Evolutionary conservation across 2,329 filamentous ascomycete species (phyloP).

Genomic region (Venturiaceae sp.): DNA sequence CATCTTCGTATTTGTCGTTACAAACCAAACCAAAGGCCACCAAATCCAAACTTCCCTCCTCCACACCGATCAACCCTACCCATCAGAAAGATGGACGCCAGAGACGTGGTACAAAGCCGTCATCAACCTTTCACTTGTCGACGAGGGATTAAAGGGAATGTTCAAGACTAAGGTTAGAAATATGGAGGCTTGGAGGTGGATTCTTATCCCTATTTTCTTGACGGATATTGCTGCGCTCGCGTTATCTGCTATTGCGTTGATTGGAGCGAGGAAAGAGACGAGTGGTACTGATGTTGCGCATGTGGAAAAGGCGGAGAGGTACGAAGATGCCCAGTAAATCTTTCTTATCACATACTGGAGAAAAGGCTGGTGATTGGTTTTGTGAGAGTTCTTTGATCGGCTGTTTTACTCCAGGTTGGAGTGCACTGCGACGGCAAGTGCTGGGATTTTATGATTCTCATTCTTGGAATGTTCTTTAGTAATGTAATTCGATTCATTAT

Average conservation of each 20-base stretch:
- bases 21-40: slow-evolving; percentile 11
- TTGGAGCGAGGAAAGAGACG: slow-evolving; percentile 15
- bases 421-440: not conserved
- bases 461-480: not conserved
- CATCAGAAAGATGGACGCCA: slow-evolving; percentile 20
- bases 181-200: slow-evolving; percentile 24
- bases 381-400: not conserved
- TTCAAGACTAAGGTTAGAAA: slow-evolving; percentile 16
- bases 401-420: not conserved
- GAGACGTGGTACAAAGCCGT: slow-evolving; percentile 24
- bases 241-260: slow-evolving; percentile 13
- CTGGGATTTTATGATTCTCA: too few species aligned
- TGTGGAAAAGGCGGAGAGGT: not conserved
- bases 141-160: slow-evolving; percentile 11
- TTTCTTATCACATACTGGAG: too few species aligned
- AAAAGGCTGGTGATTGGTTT: not conserved
- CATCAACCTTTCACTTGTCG: slow-evolving; percentile 17
- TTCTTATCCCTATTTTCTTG: slow-evolving; percentile 20
- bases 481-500: not conserved
- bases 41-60: slow-evolving; percentile 17
- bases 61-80: slow-evolving; percentile 15
- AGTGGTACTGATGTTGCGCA: not conserved
- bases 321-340: not conserved
- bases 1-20: slow-evolving; percentile 21
- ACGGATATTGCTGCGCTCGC: slow-evolving; percentile 15